A percentile compares a stretch with the other conserved stretches of the same genome.
These are phyloP conservation scores for Cystofilobasidium macerans DNA, from an alignment of 768 basidiomycete genomes.

Conservation along the genomic window DNA sequence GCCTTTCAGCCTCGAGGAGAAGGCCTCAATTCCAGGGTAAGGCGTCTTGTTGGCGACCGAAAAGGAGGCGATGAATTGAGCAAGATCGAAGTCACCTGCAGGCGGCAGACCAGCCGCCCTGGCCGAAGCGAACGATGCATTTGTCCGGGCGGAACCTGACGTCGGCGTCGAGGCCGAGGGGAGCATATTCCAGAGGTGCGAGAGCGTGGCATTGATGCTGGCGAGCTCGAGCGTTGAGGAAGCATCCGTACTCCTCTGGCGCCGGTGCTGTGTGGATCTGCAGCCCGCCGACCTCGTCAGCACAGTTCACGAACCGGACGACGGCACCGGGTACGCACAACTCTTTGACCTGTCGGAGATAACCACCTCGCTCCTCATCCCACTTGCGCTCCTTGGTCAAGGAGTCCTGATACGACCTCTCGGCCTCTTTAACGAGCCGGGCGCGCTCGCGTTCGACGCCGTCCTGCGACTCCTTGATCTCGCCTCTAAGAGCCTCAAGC, in stretches of 20 bases:
- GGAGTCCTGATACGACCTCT: constrained; percentile 26
- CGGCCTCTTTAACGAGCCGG: constrained; percentile 32
- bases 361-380: constrained; percentile 13
- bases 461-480: constrained; percentile 37
- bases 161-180: constrained; percentile 32
- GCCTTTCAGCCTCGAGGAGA: constrained; percentile 53
- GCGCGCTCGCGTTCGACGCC: constrained; percentile 36
- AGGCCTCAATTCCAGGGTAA: constrained; percentile 28
- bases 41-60: constrained; percentile 14
- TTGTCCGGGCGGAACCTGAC: constrained; percentile 35
- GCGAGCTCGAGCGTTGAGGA: constrained; percentile 41
- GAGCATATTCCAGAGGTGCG: constrained; percentile 64
- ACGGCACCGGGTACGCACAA: background rate
- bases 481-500: constrained; percentile 25
- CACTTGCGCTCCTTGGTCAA: constrained; percentile 20
- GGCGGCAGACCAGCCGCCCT: constrained; percentile 63
- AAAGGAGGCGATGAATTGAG: constrained; percentile 24
- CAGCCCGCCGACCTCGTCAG: background rate
- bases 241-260: background rate
- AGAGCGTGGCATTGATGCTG: constrained; percentile 53
- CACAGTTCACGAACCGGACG: background rate
- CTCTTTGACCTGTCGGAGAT: constrained; percentile 2
- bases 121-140: constrained; percentile 48
- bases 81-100: constrained; percentile 54
- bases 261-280: constrained; percentile 4